Percentiles rank a stretch among this genome's conserved stretches.
phyloP scores from a whole-genome alignment of 2,329 filamentous ascomycete genomes.

The Colletotrichum sp. region DNA sequence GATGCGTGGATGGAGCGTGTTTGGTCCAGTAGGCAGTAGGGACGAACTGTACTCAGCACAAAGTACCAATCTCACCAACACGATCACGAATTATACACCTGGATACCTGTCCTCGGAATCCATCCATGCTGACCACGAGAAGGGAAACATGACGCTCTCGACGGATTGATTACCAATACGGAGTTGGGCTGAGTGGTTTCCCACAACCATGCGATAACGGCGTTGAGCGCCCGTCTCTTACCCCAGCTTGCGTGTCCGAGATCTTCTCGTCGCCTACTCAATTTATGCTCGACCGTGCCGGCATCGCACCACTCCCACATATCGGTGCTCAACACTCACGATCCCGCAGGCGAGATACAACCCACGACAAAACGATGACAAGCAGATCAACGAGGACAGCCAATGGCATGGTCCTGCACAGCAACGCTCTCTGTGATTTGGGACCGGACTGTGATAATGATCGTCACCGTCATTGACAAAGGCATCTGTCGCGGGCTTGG shows the following conservation, averaged over 20 bases:
- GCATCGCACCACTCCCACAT: slow-evolving; percentile 1
- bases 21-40: not conserved
- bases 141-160: not conserved
- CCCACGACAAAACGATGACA: not conserved
- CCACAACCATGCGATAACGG: not conserved
- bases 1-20: not conserved
- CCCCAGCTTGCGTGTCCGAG: not conserved
- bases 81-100: not conserved
- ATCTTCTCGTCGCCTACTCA: not conserved
- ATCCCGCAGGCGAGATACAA: not conserved
- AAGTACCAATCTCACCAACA: not conserved
- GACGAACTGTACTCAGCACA: not conserved
- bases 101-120: not conserved
- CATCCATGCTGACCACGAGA: not conserved
- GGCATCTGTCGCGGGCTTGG: not conserved
- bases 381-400: not conserved
- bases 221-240: not conserved
- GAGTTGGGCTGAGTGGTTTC: not conserved
- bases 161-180: not conserved
- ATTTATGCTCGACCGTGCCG: not conserved
- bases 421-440: not conserved
- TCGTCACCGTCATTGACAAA: not conserved
- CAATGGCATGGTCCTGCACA: not conserved
- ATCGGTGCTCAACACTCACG: not conserved
- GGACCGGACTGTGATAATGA: not conserved